Evolutionary conservation across 176 grass and related monocot species (phyloP).

Genomic region (Triticum urartu): DNA sequence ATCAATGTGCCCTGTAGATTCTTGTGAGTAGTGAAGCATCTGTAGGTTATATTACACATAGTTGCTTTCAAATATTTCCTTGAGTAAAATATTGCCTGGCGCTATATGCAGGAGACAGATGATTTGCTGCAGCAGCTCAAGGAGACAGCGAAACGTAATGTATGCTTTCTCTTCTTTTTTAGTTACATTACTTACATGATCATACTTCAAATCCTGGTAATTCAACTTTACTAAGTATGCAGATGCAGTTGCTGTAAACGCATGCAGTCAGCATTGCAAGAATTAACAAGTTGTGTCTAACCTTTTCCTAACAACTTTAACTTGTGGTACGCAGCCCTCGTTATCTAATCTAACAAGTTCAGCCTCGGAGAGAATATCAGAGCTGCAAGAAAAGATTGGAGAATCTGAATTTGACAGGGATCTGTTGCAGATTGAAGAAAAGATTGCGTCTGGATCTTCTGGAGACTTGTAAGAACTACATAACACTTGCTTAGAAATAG

Average conservation of each 20-base stretch:
- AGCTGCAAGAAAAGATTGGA: conserved; percentile 48
- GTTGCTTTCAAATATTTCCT: conserved; percentile 18
- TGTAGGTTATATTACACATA: not conserved
- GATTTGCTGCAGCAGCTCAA: conserved; percentile 68
- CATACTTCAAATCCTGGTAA: conserved; percentile 14
- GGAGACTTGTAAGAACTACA: conserved; percentile 74
- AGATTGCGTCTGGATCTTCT: conserved; percentile 85
- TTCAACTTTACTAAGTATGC: not conserved
- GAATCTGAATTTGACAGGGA: conserved; percentile 76
- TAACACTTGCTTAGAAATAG: not conserved
- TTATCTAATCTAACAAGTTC: conserved; percentile 65
- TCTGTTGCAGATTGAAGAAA: conserved; percentile 65
- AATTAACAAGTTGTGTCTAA: not conserved
- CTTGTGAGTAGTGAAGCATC: not conserved
- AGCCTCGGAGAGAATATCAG: conserved; percentile 47
- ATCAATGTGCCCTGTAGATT: conserved; percentile 6
- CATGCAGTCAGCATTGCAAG: not conserved
- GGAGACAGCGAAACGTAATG: conserved; percentile 56
- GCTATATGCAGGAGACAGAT: conserved; percentile 71
- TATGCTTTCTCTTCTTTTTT: conserved; percentile 27
- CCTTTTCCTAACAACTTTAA: conserved; percentile 28
- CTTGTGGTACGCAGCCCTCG: conserved; percentile 41
- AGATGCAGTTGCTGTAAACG: not conserved
- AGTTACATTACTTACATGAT: not conserved
- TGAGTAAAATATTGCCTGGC: conserved; percentile 35